Conservation (phyloP, 495 filamentous ascomycete species). For the Hypoxylon crocopeplum region DNA sequence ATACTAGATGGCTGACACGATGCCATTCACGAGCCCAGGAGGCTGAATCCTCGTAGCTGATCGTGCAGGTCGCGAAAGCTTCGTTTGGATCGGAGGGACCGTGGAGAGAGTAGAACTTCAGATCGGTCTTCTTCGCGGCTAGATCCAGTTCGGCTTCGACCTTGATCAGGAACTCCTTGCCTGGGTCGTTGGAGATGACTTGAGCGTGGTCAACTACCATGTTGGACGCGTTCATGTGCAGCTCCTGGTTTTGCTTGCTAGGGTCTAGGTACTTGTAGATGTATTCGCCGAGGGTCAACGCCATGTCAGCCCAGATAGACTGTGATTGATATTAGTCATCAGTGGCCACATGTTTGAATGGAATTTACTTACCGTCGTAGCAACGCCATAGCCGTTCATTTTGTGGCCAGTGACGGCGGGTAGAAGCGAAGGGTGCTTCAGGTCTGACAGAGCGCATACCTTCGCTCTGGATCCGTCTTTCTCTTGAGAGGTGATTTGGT, state of each 20-base stretch:
- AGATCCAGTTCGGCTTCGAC: constrained; percentile 36
- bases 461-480: constrained; percentile 39
- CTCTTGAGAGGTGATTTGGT: constrained; percentile 53
- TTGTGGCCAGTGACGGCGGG: constrained; percentile 62
- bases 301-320: constrained; percentile 66
- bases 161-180: constrained; percentile 21
- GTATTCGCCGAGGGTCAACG: constrained; percentile 63
- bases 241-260: constrained; percentile 18
- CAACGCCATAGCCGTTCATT: constrained; percentile 62
- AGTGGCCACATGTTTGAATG: too few species aligned
- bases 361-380: constrained; percentile 52
- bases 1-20: constrained; percentile 51
- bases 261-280: constrained; percentile 53
- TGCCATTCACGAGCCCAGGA: constrained; percentile 47
- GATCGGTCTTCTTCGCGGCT: neutral
- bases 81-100: constrained; percentile 11
- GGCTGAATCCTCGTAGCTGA: constrained; percentile 40
- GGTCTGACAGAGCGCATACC: constrained; percentile 46
- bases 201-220: constrained; percentile 61
- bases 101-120: neutral
- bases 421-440: constrained; percentile 55
- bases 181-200: constrained; percentile 37
- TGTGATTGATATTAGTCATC: neutral
- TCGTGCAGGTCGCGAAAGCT: constrained; percentile 45
- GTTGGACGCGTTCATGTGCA: constrained; percentile 52